Evolutionary conservation across 495 filamentous ascomycete genomes (phyloP), one percentile per base, ranked within the genome.

Genomic region (Viridothelium virens): DNA sequence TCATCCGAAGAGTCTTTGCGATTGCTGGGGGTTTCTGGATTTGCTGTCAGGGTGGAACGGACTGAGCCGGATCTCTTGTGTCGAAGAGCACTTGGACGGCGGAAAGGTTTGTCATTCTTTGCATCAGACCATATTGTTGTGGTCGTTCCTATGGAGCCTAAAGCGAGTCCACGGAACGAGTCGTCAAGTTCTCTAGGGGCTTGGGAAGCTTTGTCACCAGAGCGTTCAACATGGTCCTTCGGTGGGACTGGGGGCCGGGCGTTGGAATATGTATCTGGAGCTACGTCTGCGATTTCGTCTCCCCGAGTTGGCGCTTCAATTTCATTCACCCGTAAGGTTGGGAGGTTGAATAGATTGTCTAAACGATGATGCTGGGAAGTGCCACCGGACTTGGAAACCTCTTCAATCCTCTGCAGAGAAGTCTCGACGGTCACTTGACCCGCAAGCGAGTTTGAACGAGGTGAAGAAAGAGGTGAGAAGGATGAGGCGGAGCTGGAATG

Each of bases 1-100:
- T 37, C 61, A 9, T 63, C 61, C 12, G 37, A 63, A 6, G 61
- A 63, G 61, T 47, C n/a, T 33, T 47, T 47, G 34, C 37, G 61
- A 41, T 31, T 41, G 16, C 14, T 41, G 5, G 34, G 6, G 33
- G 3, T 41, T 12, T 47, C 37, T 41, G 38, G 38, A 41, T 25
- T 41, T 11, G n/a, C 14, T 9, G 61, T 39, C 5, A 7, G 18
- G 7, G 7, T 14, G 31, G 53, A 59, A 59, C 53, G 53, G 6
- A 1, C 31, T 14, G 53, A 59, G 33, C 6, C 53, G 18, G 25
- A 34, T 36, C 53, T 59, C 31, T 36, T 59, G 18, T 59, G 53
- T 36, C 53, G 53, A 18, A 59, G 14, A 7, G 11, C 53, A 36
- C 53, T 59, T 33, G 53, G 53, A 7, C 53, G 53, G 53, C 53